These are phyloP conservation scores for Boletus sp. DNA, from an alignment of 1,284 basidiomycete genomes.

Conservation along the genomic window DNA sequence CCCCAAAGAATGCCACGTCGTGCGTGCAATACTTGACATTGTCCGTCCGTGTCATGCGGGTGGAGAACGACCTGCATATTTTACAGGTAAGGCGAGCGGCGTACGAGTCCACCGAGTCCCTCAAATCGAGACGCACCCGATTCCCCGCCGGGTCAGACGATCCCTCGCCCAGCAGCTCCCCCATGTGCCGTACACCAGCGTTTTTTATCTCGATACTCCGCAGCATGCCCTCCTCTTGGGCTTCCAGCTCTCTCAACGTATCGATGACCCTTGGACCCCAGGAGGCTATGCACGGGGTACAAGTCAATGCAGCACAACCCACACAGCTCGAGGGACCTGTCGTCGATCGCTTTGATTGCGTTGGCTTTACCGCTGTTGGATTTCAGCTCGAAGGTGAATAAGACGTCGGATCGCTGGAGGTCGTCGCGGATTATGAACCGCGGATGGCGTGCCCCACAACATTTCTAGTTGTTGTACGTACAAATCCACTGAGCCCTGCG, in stretches of 20 bases:
- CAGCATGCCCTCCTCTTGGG: not conserved
- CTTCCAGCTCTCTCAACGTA: conserved; percentile 32
- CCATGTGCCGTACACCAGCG: conserved; percentile 42
- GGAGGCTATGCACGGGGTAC: conserved; percentile 7
- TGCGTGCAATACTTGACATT: conserved; percentile 61
- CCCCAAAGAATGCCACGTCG: conserved; percentile 62
- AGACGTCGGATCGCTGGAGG: conserved; percentile 63
- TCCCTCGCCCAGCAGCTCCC: conserved; percentile 53
- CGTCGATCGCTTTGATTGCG: conserved; percentile 48
- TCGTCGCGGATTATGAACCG: no score
- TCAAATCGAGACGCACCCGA: conserved; percentile 46
- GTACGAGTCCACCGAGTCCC: not conserved
- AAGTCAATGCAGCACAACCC: conserved; percentile 3
- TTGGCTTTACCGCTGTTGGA: conserved; percentile 46
- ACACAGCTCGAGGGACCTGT: no score
- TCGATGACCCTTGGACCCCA: conserved; percentile 37
- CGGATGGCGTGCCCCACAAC: conserved; percentile 56
- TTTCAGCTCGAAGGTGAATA: conserved; percentile 69
- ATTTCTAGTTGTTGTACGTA: conserved; percentile 62
- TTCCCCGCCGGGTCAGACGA: conserved; percentile 56
- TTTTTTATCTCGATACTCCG: conserved; percentile 6
- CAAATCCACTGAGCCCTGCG: no score
- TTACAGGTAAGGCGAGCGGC: conserved; percentile 7
- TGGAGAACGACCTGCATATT: conserved; percentile 55
- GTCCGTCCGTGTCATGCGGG: conserved; percentile 63